Base-by-base conservation (phyloP, 306 rosid genomes). In the Rubus parviflorus region DNA sequence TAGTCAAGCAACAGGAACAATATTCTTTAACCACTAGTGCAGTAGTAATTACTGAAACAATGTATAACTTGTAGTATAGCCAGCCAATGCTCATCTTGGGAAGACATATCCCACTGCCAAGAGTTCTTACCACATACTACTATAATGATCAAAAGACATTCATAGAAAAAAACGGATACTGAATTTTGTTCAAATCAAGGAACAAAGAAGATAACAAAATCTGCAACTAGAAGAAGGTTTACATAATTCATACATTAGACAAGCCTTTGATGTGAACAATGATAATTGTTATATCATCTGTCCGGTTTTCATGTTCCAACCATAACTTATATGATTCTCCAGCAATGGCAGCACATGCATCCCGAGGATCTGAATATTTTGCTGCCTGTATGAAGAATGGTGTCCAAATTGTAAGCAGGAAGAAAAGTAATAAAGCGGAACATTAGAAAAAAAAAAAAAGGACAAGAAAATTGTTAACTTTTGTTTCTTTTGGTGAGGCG, bases 291-390 rank as follows among this genome's bases (percentile, higher is more conserved):
- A 96, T 96, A 85, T 96, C 99, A 79, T 96, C 99, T 22, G 99
- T 96, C 74, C 98, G 96, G 75, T 76, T 86, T 73, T 96, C 99
- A 41, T 91, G 90, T 60, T 88, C 97, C 84, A 96, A 75, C 99
- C 99, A 96, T 72, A 86, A 58, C 77, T 91, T 96, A 77, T 96
- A 96, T 51, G 99, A 91, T 80, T 96, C 98, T 82, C 97, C 99
- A 74, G 97, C 94, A 78, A 96, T 92, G 70, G 97, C 92, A 68
- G 97, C 89, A 81, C 99, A 96, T n/a, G 98, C 99, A 82, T 96
- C 99, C 25, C 97, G 96, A 35, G 99, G 96, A 89, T 96, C 99
- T 47, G 90, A 4, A 85, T 91, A 89, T 82, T 87, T 89, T 79
- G 96, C 89, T 16, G 88, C 99, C 99, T 96, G 84, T 76, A 81